A percentile compares a stretch with the other conserved stretches of the same genome.
Conservation (phyloP, 164 flowering plant species). For the Platanus orientalis region DNA sequence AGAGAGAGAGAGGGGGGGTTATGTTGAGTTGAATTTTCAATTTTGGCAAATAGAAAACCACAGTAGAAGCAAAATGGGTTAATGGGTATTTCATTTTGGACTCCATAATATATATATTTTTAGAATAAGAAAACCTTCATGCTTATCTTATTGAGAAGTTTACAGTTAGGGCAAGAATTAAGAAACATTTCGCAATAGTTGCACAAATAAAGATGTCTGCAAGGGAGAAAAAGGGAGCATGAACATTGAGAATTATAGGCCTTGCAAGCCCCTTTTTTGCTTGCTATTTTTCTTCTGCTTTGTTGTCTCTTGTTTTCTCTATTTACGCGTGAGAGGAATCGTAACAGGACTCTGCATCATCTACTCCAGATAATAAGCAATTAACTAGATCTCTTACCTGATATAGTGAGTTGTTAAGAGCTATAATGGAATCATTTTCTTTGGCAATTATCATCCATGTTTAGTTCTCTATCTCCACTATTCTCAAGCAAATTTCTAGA, state of each 20-base stretch:
- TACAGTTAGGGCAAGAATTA: conserved; percentile 67
- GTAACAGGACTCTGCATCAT: conserved; percentile 60
- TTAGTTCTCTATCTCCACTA: conserved; percentile 33
- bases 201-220: conserved; percentile 73
- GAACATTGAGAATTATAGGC: conserved; percentile 38
- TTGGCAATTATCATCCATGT: conserved; percentile 62
- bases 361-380: conserved; percentile 23
- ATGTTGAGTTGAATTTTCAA: no score
- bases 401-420: conserved; percentile 40
- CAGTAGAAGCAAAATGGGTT: no score
- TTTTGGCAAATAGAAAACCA: no score
- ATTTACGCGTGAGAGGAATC: conserved; percentile 14
- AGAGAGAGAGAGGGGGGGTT: no score
- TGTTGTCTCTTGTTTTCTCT: neutral
- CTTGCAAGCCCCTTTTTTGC: conserved; percentile 36
- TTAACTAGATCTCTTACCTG: conserved; percentile 33
- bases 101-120: neutral
- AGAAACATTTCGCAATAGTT: conserved; percentile 47
- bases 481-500: conserved; percentile 32
- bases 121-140: conserved; percentile 43
- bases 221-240: conserved; percentile 60
- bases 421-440: conserved; percentile 47
- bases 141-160: conserved; percentile 30
- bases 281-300: neutral
- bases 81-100: no score